Conservation (phyloP, 139 green algal genomes). For the Chlamydomonas incerta region DNA sequence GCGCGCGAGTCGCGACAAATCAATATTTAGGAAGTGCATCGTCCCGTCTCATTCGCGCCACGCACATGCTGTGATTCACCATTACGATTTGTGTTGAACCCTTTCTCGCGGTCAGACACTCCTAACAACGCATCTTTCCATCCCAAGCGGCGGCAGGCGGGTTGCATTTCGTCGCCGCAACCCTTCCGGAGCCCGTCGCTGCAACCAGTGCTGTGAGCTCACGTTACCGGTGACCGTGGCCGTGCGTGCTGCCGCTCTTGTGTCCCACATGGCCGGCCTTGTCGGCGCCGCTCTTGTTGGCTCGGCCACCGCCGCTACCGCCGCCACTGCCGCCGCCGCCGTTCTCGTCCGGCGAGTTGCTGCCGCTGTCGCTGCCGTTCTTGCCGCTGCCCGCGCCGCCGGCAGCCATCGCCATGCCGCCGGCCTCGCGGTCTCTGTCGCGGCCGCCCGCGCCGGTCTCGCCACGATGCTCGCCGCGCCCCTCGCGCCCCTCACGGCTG, state of each 20-base stretch:
- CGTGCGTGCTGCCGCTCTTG: constrained; percentile 2
- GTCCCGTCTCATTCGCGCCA: no score
- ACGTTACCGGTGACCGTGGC: constrained; percentile 8
- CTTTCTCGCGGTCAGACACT: no score
- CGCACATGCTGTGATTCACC: no score
- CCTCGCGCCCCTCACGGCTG: not conserved
- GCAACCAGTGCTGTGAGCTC: not conserved
- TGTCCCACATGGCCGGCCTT: constrained; percentile 11
- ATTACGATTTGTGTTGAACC: no score
- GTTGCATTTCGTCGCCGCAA: no score
- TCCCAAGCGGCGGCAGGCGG: no score
- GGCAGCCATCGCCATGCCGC: not conserved
- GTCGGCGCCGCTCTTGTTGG: not conserved
- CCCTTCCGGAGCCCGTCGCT: no score
- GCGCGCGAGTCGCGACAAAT: no score
- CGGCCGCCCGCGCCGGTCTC: not conserved
- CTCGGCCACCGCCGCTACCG: not conserved
- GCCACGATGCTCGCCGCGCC: not conserved
- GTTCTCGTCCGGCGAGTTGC: constrained; percentile 64
- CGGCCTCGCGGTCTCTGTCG: constrained; percentile 1
- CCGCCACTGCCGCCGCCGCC: constrained; percentile 10
- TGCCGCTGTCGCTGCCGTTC: constrained; percentile 67
- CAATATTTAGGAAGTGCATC: no score
- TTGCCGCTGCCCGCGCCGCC: no score
- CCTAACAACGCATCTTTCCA: no score